Base-by-base conservation (phyloP, 257 asterid genomes). In the Fraxinus anomala region DNA sequence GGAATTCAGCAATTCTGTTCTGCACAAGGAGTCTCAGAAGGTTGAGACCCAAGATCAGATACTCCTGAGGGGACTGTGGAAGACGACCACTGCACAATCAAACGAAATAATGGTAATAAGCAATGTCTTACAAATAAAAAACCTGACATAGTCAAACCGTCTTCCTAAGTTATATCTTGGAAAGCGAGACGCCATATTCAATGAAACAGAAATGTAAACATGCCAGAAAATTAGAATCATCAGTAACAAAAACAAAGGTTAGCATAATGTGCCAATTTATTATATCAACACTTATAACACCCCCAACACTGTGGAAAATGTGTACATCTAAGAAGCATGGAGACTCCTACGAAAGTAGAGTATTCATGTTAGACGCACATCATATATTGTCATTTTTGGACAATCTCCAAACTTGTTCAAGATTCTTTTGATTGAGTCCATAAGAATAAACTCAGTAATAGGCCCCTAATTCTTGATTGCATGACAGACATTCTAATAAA, bases 1-100 rank as follows among this genome's bases (percentile, higher is more conserved):
- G 99, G 81, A 95, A 95, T 74, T 95, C 98, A 7, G 97, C 99
- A 72, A 95, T 95, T 81, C 99, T 88, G 81, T 93, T 95, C 85
- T 95, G 99, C 78, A 95, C 99, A 5, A 95, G 98, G 76, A 95
- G 96, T 76, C 99, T 88, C 91, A 95, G 88, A 77, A 95, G 99
- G 90, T 95, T 95, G 82, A 95, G 98, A 63, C 99, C 99, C 81
- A 95, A 81, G 81, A 95, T 91, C 39, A 94, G 96, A 85, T 93
- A 89, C 86, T 95, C 98, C 85, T 93, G 96, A 54, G 94, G 88
- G 72, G 99, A 95, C 51, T 85, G 87, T 75, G 94, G 89, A 80
- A 95, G 88, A 76, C 90, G 89, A 16, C 87, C 92, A 33, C 98
- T 92, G 94, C 82, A 73, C 84, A 86, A 83, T 73, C 78, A 85